These are phyloP conservation scores for Xerocomellus intermedius DNA, from an alignment of 768 basidiomycete species.

Conservation along the genomic window DNA sequence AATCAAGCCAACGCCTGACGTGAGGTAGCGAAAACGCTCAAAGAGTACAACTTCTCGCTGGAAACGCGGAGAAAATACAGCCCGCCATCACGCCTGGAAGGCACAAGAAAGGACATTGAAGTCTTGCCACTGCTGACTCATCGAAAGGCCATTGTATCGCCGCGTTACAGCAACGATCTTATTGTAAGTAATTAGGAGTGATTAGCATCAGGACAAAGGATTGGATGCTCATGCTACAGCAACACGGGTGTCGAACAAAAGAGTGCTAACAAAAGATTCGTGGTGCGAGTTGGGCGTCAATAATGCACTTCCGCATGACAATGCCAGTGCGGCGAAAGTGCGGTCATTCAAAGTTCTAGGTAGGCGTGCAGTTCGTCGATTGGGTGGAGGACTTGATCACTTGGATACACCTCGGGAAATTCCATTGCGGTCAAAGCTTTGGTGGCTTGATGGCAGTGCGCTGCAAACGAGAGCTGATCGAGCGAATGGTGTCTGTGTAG, in stretches of 20 bases:
- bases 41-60: slow-evolving; percentile 8
- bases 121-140: slow-evolving; percentile 15
- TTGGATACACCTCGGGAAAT: not conserved
- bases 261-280: slow-evolving; percentile 1
- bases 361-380: slow-evolving; percentile 26
- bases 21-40: not conserved
- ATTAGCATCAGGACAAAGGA: slow-evolving; percentile 8
- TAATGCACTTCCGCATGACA: not conserved
- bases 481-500: slow-evolving; percentile 22
- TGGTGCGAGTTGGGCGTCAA: not conserved
- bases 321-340: not conserved
- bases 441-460: not conserved
- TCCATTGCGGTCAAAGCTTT: not conserved
- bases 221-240: not conserved
- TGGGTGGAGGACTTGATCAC: slow-evolving; percentile 3
- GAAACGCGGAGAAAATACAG: slow-evolving; percentile 1
- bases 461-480: slow-evolving; percentile 12
- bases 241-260: not conserved
- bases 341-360: slow-evolving; percentile 14
- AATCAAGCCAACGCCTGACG: not conserved
- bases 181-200: slow-evolving; percentile 5
- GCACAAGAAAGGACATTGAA: slow-evolving; percentile 11
- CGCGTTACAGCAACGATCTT: slow-evolving; percentile 1
- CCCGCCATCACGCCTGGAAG: not conserved
- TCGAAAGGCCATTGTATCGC: slow-evolving; percentile 2